phyloP scores from a whole-genome alignment of 129 eudicot species.

The Arctium lappa region DNA sequence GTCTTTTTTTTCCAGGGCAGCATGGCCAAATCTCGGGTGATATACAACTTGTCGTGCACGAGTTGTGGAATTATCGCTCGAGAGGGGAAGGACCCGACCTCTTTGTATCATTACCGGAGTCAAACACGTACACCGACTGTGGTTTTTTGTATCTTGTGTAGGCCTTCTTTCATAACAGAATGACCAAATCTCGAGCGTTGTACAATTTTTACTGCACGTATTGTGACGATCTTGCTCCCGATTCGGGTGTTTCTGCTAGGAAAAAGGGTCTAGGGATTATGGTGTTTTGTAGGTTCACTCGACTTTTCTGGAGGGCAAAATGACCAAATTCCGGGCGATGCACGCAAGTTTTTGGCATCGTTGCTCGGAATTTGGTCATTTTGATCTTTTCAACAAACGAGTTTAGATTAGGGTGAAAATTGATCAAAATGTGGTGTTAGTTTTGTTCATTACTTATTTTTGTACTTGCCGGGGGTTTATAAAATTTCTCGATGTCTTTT shows the following conservation, averaged over 20 bases:
- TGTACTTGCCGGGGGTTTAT: not conserved
- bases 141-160: constrained; percentile 18
- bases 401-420: not conserved
- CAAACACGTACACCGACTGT: not conserved
- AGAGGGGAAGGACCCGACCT: not conserved
- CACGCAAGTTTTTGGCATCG: not conserved
- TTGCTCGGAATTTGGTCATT: not conserved
- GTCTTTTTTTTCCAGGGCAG: not conserved
- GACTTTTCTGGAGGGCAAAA: not conserved
- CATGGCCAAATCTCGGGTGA: not conserved
- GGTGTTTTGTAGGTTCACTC: not conserved
- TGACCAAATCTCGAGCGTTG: constrained; percentile 22
- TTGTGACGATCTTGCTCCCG: constrained; percentile 1
- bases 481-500: not conserved
- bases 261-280: not conserved
- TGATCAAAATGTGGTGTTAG: not conserved
- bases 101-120: constrained; percentile 15
- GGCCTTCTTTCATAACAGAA: constrained; percentile 9
- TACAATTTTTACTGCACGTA: constrained; percentile 17
- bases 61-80: not conserved
- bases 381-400: not conserved
- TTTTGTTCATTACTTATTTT: not conserved
- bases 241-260: not conserved
- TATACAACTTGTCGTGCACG: too few species aligned
- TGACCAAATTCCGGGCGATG: not conserved